Conservation (phyloP, 192 early-diverging fungal species). For the Gigaspora rosea region DNA sequence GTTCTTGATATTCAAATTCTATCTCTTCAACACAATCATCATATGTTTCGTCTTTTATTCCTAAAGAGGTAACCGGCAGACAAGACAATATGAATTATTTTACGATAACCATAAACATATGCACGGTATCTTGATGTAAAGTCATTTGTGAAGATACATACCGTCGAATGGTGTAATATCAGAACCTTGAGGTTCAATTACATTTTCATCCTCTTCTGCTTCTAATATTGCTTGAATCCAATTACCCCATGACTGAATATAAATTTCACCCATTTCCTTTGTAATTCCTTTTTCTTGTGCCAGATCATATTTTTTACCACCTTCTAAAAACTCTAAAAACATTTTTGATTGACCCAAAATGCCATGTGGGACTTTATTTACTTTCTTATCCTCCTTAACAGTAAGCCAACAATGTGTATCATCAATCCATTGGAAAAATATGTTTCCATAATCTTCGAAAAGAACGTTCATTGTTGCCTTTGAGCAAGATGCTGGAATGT, state of each 20-base stretch:
- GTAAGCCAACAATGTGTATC: conserved; percentile 32
- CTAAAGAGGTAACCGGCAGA: neutral
- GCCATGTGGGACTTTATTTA: neutral
- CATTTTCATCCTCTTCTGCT: neutral
- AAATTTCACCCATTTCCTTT: conserved; percentile 7
- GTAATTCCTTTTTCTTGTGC: conserved; percentile 18
- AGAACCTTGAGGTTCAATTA: neutral
- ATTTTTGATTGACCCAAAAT: conserved; percentile 12
- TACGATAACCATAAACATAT: neutral
- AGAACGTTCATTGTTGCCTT: conserved; percentile 8
- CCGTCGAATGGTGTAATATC: neutral
- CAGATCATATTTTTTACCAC: conserved; percentile 9
- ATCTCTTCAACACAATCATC: neutral
- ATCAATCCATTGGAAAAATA: conserved; percentile 30
- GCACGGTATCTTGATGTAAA: neutral
- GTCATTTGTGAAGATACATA: neutral
- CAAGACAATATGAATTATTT: neutral
- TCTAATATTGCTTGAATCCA: conserved; percentile 18
- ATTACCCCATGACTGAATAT: conserved; percentile 8
- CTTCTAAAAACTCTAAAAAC: conserved; percentile 16
- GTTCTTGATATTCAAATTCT: neutral
- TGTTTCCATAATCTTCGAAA: conserved; percentile 23
- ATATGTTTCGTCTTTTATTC: neutral
- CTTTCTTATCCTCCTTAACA: conserved; percentile 28
- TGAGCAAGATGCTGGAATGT: conserved; percentile 8